Evolutionary conservation across 495 filamentous ascomycete genomes (phyloP), one percentile per base, ranked within the genome.

Genomic region (Rhizodiscina lignyota): DNA sequence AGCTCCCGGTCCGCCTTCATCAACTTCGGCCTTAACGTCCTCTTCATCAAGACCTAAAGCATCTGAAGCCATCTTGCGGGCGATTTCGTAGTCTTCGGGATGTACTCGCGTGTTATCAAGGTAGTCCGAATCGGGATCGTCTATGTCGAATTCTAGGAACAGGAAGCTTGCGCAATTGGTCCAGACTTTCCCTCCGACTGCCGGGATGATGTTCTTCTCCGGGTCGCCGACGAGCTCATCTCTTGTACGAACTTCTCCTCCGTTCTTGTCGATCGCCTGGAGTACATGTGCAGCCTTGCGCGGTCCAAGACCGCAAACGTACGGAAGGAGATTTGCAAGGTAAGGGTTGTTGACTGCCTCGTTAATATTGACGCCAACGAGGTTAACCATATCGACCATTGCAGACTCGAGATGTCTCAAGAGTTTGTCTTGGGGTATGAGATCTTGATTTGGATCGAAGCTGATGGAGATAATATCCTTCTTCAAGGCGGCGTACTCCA

Each of bases 371-470:
- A 97, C 85, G 40, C 89, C 89, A 36, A 83, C 80, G 6, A 97
- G 68, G 52, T 97, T 97, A 45, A 97, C 89, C 74, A 92, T 93
- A 49, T 97, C 91, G 4, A 96, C 86, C 69, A 97, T 77, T 15
- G 85, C 83, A 1, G 81, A 89, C 45, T 96, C 89, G 16, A 97
- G 67, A 37, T 83, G 70, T 52, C 80, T 83, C 30, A 79, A 54
- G 4, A 96, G 62, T 53, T 91, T 79, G 2, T 94, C 87, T 34
- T 80, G 75, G 0, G 84, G 73, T 5, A 97, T 65, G 30, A 93
- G 71, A 36, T 85, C 74, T 55, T 97, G 89, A 38, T 82, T 82
- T 17, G 83, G 71, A 42, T 93, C 84, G 52, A 94, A 94, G 19
- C 72, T 63, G 30, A 97, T 70, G 1, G 85, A 87, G 2, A 79